Base-by-base conservation (phyloP, 225 moss, liverwort and hornwort genomes). In the Marchantia paleacea region DNA sequence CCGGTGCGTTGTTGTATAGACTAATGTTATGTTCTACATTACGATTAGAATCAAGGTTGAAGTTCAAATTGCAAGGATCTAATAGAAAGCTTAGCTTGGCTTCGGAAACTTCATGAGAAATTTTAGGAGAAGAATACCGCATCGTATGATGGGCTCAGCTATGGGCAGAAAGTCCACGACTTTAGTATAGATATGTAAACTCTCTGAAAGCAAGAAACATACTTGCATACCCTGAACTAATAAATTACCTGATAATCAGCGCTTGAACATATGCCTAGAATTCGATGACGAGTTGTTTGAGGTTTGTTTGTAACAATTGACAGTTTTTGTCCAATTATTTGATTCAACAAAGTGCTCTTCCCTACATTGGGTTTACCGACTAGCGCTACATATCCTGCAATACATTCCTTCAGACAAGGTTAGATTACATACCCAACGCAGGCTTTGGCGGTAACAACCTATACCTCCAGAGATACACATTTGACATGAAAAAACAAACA, bases 311-410 rank as follows among this genome's bases (percentile, higher is more conserved):
- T 96, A 19, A 96, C 95, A 72, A 96, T 96, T 28, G 93, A 96
- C 20, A 93, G 80, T 86, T 92, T 95, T 76, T 96, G 95, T 75
- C 95, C 93, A 72, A 91, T 90, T 77, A 96, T 82, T 71, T 96
- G 93, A 75, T 96, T 96, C 85, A 96, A 79, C 52, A 96, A 84
- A 28, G 95, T 96, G 86, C 95, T 96, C 82, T 96, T 96, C 30
- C 95, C 95, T 54, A 91, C 95, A 77, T 96, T 96, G 51, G 95
- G 92, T 81, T 91, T 91, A 72, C 95, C 95, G 80, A 96, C 91
- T 64, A 96, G 75, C 12, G 95, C 95, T 80, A 93, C 90, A 76
- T 96, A 96, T 64, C 95, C 94, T 94, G 89, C 60, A 69, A 39
- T 2, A 39, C 39, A 39, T 39, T 5, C 3, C 39, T 39, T 39